Evolutionary conservation across 108 stramenopile genomes (phyloP).

Genomic region (Phaeodactylum tricornutum): DNA sequence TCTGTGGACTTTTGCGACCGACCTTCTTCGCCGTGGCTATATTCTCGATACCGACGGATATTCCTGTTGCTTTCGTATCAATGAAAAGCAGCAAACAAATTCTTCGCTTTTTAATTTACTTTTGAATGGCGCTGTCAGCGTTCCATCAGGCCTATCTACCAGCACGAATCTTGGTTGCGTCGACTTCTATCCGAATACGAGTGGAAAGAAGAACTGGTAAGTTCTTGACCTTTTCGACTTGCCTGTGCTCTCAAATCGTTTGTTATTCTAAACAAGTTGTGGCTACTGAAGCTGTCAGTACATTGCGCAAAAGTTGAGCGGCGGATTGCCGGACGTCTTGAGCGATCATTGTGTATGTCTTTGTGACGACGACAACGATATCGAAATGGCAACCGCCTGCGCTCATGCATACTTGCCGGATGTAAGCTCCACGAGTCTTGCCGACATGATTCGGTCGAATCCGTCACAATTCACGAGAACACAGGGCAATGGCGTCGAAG

Average conservation of each 20-base stretch:
- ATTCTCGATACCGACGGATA: slow-evolving; percentile 57
- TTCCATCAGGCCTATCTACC: slow-evolving; percentile 24
- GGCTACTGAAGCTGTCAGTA: slow-evolving; percentile 34
- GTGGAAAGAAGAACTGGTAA: slow-evolving; percentile 70
- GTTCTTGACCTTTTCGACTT: too few relatives aligned
- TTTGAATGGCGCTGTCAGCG: slow-evolving; percentile 6
- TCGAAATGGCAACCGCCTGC: slow-evolving; percentile 78
- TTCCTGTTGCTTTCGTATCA: slow-evolving; percentile 62
- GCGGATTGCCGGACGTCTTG: slow-evolving; percentile 14
- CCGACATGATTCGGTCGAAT: slow-evolving; percentile 6
- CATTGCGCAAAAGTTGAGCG: slow-evolving; percentile 30
- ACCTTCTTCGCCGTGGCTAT: slow-evolving; percentile 22
- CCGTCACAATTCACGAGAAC: slow-evolving; percentile 22
- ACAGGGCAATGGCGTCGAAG: not conserved
- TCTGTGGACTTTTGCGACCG: slow-evolving; percentile 50
- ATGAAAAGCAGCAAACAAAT: slow-evolving; percentile 44
- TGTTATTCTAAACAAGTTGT: not conserved
- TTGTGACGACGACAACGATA: slow-evolving; percentile 84
- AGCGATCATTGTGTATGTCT: slow-evolving; percentile 38
- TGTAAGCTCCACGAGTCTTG: slow-evolving; percentile 45
- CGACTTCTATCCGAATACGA: slow-evolving; percentile 55
- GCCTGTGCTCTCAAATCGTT: too few relatives aligned
- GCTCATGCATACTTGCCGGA: slow-evolving; percentile 52
- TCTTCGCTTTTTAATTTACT: slow-evolving; percentile 12
- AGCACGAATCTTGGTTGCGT: slow-evolving; percentile 66